These are phyloP conservation scores for Sechiopsis laciniata DNA, from an alignment of 306 rosid species.

Conservation along the genomic window DNA sequence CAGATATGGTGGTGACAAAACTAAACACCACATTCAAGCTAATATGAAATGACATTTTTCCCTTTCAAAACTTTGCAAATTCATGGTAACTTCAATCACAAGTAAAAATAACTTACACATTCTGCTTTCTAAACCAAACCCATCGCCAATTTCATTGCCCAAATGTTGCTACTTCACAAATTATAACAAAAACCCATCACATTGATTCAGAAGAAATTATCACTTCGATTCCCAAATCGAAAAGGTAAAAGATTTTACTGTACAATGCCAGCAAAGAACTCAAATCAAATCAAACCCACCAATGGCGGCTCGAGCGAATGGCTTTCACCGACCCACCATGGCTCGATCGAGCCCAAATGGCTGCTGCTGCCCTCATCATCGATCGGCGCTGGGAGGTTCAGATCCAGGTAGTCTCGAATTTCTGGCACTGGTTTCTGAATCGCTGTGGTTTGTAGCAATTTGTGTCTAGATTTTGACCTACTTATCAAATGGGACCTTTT, in stretches of 20 bases:
- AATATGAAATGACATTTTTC: neutral
- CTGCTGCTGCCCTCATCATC: slow-evolving; percentile 41
- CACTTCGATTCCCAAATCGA: slow-evolving; percentile 18
- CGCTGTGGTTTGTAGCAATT: slow-evolving; percentile 18
- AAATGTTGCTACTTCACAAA: neutral
- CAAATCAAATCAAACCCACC: no score
- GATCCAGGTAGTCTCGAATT: slow-evolving; percentile 71
- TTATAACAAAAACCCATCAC: neutral
- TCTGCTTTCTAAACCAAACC: no score
- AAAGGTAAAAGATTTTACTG: neutral
- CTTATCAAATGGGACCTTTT: slow-evolving; percentile 69
- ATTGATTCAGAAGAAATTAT: neutral
- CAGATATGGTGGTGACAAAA: no score
- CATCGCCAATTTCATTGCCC: neutral
- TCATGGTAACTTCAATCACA: neutral
- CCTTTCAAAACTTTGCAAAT: neutral
- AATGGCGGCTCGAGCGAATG: slow-evolving; percentile 44
- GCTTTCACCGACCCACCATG: slow-evolving; percentile 53
- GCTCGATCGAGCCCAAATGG: slow-evolving; percentile 35
- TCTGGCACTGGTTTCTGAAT: slow-evolving; percentile 44
- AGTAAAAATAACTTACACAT: neutral
- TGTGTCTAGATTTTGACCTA: slow-evolving; percentile 37
- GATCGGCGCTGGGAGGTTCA: slow-evolving; percentile 71
- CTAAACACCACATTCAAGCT: neutral
- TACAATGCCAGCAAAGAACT: no score